Base-by-base conservation (phyloP, 345 rosid genomes). In the Pelargonium nanum region DNA sequence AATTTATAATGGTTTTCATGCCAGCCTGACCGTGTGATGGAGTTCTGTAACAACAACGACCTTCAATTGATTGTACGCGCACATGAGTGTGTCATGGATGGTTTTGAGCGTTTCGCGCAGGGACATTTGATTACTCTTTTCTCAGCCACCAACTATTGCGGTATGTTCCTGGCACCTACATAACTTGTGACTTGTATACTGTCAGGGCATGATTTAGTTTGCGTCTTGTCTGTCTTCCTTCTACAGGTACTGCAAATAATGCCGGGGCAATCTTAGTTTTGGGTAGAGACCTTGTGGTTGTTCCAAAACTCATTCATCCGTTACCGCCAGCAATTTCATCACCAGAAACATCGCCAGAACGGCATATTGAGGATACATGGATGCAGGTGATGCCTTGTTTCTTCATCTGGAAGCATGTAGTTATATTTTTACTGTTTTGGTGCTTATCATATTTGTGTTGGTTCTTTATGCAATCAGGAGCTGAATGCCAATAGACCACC, bases 1-100 rank as follows among this genome's bases (percentile, higher is more conserved):
- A 22, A 71, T 60, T 8, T 61, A 23, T 26, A 56, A 26, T 23
- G 69, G 23, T 58, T 66, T 22, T 21, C 68, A 22, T 67, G 66
- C 76, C 91, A 93, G 99, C 97, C 99, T 28, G 99, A 93, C 74
- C 91, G 96, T 60, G 99, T 93, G 34, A 90, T 93, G 99, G 97
- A 93, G 67, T 93, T 93, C 67, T 93, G 99, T 72, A 87, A 80
- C 63, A 93, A 93, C 81, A 93, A 93, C 70, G 99, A 93, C 73
- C 97, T 93, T 60, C 96, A 93, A 74, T 74, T 93, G 74, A 93
- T 93, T 71, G 96, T 93, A 25, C 94, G 97, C 61, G 99, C 97
- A 45, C 97, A 93, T 56, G 99, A 93, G 75, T 93, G 97, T 24
- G 99, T 93, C 66, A 93, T 93, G 99, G 99, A 93, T 55, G 99